phyloP scores from a whole-genome alignment of 2,329 filamentous ascomycete genomes.

The Phyllosticta citrichinensis region DNA sequence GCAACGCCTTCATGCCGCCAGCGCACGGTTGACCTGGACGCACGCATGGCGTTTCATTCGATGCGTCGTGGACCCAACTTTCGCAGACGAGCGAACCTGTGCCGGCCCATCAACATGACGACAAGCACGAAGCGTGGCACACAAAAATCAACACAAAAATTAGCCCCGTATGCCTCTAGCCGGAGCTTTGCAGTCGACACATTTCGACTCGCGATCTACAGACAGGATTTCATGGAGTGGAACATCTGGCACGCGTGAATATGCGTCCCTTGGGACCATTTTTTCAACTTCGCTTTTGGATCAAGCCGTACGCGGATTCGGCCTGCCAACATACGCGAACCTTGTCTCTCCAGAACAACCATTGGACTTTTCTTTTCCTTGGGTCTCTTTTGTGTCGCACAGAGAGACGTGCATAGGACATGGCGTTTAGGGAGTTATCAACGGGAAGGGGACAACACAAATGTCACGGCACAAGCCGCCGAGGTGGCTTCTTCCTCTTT shows the following conservation, averaged over 20 bases:
- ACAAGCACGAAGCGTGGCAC: constrained; percentile 5
- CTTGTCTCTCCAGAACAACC: constrained; percentile 4
- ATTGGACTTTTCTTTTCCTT: constrained; percentile 7
- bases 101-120: constrained; percentile 4
- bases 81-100: constrained; percentile 10
- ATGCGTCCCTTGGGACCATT: constrained; percentile 4
- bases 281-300: not conserved
- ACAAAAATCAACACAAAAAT: not conserved
- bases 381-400: constrained; percentile 8
- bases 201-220: not conserved
- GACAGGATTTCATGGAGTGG: not conserved
- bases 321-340: not conserved
- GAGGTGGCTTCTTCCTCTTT: constrained; percentile 4
- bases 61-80: constrained; percentile 2
- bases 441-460: constrained; percentile 1
- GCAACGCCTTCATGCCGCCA: constrained; percentile 7
- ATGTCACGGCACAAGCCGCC: constrained; percentile 11
- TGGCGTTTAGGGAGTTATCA: constrained; percentile 9
- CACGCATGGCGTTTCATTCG: constrained; percentile 1
- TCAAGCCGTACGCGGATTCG: not conserved
- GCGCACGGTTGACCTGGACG: constrained; percentile 1
- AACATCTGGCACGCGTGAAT: not conserved
- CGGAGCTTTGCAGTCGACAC: not conserved
- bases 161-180: not conserved
- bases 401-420: constrained; percentile 11